Evolutionary conservation across 2,329 filamentous ascomycete genomes (phyloP), one percentile per base, ranked within the genome.

Genomic region (Fusarium citri): DNA sequence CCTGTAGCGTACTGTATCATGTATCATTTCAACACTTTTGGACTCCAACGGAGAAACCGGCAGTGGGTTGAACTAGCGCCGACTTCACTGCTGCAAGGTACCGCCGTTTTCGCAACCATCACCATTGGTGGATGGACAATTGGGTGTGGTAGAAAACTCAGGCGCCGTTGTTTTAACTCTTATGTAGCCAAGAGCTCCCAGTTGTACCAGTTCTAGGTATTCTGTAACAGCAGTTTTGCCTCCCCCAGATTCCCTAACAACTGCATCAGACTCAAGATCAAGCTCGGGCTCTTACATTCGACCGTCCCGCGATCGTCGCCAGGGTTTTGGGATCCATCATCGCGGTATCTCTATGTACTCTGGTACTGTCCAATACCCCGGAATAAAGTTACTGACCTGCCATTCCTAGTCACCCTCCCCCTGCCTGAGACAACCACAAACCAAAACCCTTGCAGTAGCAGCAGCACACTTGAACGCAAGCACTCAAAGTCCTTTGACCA

Each of bases 71-170:
- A 56, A 49, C 60, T 64, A 63, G 42, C 25, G 40, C 20, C 51
- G 47, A 45, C 23, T 68, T 64, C 49, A 41, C 54, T 68, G 47
- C 65, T 70, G 67, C 67, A 70, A 70, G 67, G 67, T 59, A 70
- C 67, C 50, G 28, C 56, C 51, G 66, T 62, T 68, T 48, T 43
- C 41, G 14, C 56, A 53, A 42, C 55, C 40, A 46, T 46, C 22
- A 49, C 34, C n/a, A 54, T 40, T 23, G 23, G 34, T 47, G 40
- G 22, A 59, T 47, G 40, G 12, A 59, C 40, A 50, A 60, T 43
- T n/a, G 18, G 34, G 18, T 37, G 28, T 25, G 18, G 23, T 37
- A 26, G 34, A 26, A 51, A 51, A 40, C 30, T 25, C 31, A 23
- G 12, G 22, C 47, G 47, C 50, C 22, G 28, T 49, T n/a, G 48